Evolutionary conservation across 2,329 filamentous ascomycete species (phyloP).

Genomic region (Colletotrichum magnum): DNA sequence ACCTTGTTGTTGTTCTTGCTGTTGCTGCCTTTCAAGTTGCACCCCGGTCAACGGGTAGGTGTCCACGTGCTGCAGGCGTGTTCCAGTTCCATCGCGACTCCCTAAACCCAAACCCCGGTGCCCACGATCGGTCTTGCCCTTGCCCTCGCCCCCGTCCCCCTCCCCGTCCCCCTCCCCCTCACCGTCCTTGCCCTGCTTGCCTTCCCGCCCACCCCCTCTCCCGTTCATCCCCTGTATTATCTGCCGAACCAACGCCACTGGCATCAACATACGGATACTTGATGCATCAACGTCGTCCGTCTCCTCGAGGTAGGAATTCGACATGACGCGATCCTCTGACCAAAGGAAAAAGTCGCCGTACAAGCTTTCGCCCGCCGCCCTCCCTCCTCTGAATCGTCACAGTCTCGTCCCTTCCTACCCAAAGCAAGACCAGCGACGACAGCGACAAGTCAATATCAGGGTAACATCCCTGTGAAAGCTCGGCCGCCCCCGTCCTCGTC

Average conservation of each 20-base stretch:
- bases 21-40: not conserved
- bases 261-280: not conserved
- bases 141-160: conserved; percentile 16
- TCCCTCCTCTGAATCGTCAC: conserved; percentile 10
- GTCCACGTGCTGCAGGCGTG: conserved; percentile 26
- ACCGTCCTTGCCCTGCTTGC: conserved; percentile 21
- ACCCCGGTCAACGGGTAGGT: conserved; percentile 22
- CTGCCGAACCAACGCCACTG: conserved; percentile 22
- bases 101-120: conserved; percentile 16
- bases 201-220: conserved; percentile 29
- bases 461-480: conserved; percentile 9
- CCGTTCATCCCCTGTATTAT: conserved; percentile 30
- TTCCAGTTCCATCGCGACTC: conserved; percentile 33
- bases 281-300: not conserved
- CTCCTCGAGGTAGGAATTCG: not conserved
- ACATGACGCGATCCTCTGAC: too few relatives aligned
- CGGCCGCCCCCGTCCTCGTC: not conserved
- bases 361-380: conserved; percentile 23
- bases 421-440: not conserved
- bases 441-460: not conserved
- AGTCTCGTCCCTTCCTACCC: conserved; percentile 5
- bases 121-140: conserved; percentile 26
- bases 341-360: conserved; percentile 19
- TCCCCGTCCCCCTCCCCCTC: conserved; percentile 21
- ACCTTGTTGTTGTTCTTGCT: not conserved